Evolutionary conservation across 192 early-diverging fungal genomes (phyloP).

Genomic region (Umbelopsis isabellina): DNA sequence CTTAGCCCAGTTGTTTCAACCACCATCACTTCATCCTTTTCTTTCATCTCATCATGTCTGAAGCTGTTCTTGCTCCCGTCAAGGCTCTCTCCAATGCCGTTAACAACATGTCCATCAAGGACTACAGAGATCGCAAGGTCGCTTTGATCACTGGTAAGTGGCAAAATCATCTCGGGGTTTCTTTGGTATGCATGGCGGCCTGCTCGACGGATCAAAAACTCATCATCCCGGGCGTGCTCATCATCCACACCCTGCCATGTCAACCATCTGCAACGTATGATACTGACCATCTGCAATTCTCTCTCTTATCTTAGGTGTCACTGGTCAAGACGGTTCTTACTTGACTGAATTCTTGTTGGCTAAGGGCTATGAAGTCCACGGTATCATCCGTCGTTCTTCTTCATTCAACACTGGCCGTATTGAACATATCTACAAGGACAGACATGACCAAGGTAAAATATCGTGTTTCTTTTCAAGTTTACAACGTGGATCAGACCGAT

Average conservation of each 20-base stretch:
- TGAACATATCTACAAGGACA: slow-evolving; percentile 77
- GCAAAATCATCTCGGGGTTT: not conserved
- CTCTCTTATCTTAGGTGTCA: slow-evolving; percentile 58
- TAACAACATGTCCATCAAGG: slow-evolving; percentile 47
- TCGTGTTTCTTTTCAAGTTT: no score
- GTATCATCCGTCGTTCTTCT: slow-evolving; percentile 80
- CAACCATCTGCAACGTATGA: no score
- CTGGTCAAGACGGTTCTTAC: slow-evolving; percentile 83
- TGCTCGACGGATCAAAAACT: not conserved
- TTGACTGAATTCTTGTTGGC: slow-evolving; percentile 70
- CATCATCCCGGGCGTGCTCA: not conserved
- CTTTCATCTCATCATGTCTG: slow-evolving; percentile 34
- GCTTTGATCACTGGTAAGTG: slow-evolving; percentile 63
- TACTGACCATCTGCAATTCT: not conserved
- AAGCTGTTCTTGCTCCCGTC: slow-evolving; percentile 40
- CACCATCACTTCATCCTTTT: slow-evolving; percentile 26
- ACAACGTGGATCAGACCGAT: no score
- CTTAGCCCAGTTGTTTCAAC: not conserved
- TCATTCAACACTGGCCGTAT: slow-evolving; percentile 87
- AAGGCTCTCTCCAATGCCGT: slow-evolving; percentile 7
- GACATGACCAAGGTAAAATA: slow-evolving; percentile 59
- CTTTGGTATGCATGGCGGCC: not conserved
- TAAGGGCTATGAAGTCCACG: slow-evolving; percentile 81
- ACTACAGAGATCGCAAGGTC: slow-evolving; percentile 62
- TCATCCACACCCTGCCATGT: no score